Percentiles rank a stretch among this genome's conserved stretches.
phyloP scores from a whole-genome alignment of 2,329 filamentous ascomycete genomes.

The Ophiostoma novo-ulmi region DNA sequence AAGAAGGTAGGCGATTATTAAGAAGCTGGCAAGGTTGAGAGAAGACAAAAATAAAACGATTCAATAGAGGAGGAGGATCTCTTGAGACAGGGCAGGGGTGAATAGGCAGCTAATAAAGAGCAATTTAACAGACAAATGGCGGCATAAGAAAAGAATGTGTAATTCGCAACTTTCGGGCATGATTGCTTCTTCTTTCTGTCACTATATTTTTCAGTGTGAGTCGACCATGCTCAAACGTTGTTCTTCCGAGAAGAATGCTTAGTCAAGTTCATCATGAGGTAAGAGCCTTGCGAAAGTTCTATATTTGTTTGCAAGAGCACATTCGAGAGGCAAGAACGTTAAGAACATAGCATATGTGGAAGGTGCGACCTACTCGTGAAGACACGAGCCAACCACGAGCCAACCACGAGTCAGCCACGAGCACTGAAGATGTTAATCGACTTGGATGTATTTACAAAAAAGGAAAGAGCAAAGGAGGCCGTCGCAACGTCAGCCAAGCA shows the following conservation, averaged over 20 bases:
- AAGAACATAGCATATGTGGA: background rate
- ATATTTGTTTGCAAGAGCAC: background rate
- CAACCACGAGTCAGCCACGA: background rate
- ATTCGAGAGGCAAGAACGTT: background rate
- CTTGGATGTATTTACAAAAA: background rate
- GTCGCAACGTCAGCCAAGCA: background rate
- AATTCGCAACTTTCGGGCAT: background rate
- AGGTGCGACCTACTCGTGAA: background rate
- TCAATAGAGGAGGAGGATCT: background rate
- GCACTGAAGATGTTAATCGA: background rate
- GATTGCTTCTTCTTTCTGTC: background rate
- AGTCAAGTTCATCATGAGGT: background rate
- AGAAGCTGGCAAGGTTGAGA: background rate
- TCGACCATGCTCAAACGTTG: background rate
- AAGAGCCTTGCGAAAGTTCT: background rate
- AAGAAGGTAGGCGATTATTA: background rate
- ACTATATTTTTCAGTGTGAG: background rate
- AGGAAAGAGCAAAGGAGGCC: conserved; percentile 1
- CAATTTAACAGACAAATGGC: background rate
- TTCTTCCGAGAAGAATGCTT: background rate
- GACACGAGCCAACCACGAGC: background rate
- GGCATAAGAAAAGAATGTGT: background rate
- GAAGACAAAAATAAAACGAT: background rate
- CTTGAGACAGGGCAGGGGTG: background rate
- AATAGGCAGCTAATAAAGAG: background rate